Conservation (phyloP, 768 basidiomycete genomes). For the Podaxis rugospora region DNA sequence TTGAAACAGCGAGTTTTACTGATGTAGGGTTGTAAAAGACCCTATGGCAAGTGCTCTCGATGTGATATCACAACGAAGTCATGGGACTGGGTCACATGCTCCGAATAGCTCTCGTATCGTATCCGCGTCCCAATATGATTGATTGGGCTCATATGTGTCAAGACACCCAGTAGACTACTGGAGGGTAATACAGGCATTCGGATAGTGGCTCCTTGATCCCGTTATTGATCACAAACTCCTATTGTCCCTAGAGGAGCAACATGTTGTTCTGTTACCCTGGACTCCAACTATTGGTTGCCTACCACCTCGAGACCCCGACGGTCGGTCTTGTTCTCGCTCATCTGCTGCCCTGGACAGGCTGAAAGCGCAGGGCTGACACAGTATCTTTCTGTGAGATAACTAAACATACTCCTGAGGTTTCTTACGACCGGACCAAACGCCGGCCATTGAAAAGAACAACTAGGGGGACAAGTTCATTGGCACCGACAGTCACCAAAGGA, state of each 20-base stretch:
- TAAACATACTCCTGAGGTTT: not conserved
- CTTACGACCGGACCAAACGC: not conserved
- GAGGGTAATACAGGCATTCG: not conserved
- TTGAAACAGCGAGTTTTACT: not conserved
- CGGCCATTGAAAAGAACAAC: not conserved
- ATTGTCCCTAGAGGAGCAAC: not conserved
- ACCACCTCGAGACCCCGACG: not conserved
- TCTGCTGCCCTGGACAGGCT: no score
- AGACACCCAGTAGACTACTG: not conserved
- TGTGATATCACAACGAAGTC: not conserved
- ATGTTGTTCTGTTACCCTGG: not conserved
- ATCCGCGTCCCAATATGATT: not conserved
- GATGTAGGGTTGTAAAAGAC: not conserved
- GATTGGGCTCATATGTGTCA: not conserved
- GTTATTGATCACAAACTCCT: not conserved
- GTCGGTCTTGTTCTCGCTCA: not conserved
- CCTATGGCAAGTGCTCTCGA: not conserved
- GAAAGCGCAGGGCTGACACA: no score
- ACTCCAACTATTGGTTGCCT: not conserved
- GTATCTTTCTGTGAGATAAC: no score
- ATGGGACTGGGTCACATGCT: not conserved
- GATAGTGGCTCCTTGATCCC: not conserved
- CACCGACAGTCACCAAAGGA: not conserved
- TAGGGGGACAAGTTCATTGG: not conserved
- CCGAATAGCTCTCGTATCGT: not conserved